Evolutionary conservation across 306 rosid genomes (phyloP), one percentile per base, ranked within the genome.

Genomic region (Casuarina cunninghamiana): DNA sequence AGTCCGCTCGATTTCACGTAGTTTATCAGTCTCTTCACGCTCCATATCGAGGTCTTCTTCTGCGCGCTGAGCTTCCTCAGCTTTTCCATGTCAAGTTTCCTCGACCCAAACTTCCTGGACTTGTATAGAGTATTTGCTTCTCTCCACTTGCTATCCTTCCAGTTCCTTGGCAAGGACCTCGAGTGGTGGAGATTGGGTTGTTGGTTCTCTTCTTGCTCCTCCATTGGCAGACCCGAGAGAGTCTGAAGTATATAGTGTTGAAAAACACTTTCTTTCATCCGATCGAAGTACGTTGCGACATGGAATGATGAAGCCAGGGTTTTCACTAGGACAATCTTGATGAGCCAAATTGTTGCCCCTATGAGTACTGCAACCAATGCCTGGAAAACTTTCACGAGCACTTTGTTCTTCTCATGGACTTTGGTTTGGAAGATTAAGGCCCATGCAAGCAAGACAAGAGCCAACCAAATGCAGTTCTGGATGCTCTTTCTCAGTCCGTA

Each of bases 251-350:
- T 80, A 41, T 87, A 87, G 21, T 87, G 88, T 35, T 87, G 88
- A 58, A 87, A 87, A 58, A 87, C 90, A 35, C 90, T 87, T 74
- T 87, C 90, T 21, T 84, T 84, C 88, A 87, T 87, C 43, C 90
- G 58, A 55, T 87, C 90, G 19, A 87, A 87, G 82, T 87, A 87
- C 10, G 90, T 87, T 0, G 88, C n/a, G 0, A 87, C 88, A 5
- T 87, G 90, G 37, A 87, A 87, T 0, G 90, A 87, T 0, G 88
- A 82, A 0, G 90, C 90, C 10, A 87, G 71, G 81, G 84, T 71
- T 35, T 87, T 87, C 26, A 87, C 90, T 5, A 84, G 44, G n/a
- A 87, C 83, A 10, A 87, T 87, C 66, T 87, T 87, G 7, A 77
- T 77, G 0, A 87, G 62, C 90, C 90, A 87, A 6, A 87, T 87